Base-by-base conservation (phyloP, 345 rosid species). In the Nasturtium officinale region DNA sequence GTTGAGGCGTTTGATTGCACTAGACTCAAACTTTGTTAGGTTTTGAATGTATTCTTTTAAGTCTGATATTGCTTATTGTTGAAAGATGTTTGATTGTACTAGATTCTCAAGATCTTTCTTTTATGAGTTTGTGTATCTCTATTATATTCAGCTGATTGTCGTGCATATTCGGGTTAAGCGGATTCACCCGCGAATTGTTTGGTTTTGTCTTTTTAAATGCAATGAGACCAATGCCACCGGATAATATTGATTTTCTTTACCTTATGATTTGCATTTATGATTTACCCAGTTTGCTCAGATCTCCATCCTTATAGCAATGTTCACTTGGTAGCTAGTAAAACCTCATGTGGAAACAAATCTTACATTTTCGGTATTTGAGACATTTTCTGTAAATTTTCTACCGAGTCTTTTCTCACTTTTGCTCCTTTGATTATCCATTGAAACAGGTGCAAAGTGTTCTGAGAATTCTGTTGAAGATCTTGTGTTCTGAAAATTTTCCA, bases 391-490 rank as follows among this genome's bases (percentile, higher is more conserved):
- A 56, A 46, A 35, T 35, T 37, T 55, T 63, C 15, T 18, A 13
- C 66, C 57, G 67, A 35, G 37, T 62, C 46, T 28, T 67, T 51
- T 38, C 45, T 55, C 58, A 5, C n/a, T 17, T 61, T 52, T 45
- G 17, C 9, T 28, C 72, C 17, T 67, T 58, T 11, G 11, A 10
- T 60, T 59, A 45, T 26, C 9, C 37, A 3, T 54, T 61, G 59
- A 46, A 37, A 45, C 66, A 77, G 80, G 76, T 70, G n/a, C 6
- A 4, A 48, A 54, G 23, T 43, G n/a, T 32, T 70, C 52, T 37
- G 72, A 38, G 56, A 71, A 29, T 38, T 18, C 38, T 77, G 40
- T 65, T 56, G 66, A 35, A 65, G 67, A 50, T 47, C 62, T 56
- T 75, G 25, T 38, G 59, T 29, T 50, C 42, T 28, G 20, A 9